phyloP scores from a whole-genome alignment of 192 early-diverging fungal species.

The Piromyces finnis region DNA sequence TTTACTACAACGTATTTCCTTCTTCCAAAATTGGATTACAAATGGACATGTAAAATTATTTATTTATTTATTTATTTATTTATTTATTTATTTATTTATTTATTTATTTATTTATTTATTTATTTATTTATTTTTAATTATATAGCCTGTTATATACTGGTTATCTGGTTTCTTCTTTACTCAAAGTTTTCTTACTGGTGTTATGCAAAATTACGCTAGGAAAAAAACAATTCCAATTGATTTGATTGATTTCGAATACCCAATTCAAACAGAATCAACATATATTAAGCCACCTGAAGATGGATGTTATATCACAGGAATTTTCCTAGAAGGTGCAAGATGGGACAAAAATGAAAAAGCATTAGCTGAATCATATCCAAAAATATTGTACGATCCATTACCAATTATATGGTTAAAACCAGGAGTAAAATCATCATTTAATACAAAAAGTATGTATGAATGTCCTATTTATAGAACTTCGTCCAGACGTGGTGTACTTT shows the following conservation, averaged over 20 bases:
- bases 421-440: constrained; percentile 19
- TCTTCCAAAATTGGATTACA: constrained; percentile 38
- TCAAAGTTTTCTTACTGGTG: constrained; percentile 29
- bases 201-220: constrained; percentile 24
- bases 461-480: constrained; percentile 44
- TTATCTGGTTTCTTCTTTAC: constrained; percentile 50
- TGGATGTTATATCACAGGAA: constrained; percentile 36
- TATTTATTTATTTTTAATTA: neutral
- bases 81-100: neutral
- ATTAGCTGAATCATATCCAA: constrained; percentile 27
- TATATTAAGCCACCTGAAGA: constrained; percentile 38
- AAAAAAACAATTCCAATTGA: constrained; percentile 46
- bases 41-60: constrained; percentile 7
- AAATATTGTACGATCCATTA: constrained; percentile 29
- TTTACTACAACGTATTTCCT: constrained; percentile 24
- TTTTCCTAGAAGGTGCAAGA: constrained; percentile 38
- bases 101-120: neutral
- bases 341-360: constrained; percentile 33
- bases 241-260: constrained; percentile 28
- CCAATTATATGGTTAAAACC: constrained; percentile 43
- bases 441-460: constrained; percentile 21
- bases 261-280: constrained; percentile 22
- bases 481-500: constrained; percentile 30
- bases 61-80: neutral
- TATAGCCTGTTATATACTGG: constrained; percentile 32